phyloP scores from a whole-genome alignment of 1,139 yeast species.

The Kurtzmaniella quercitrusa region DNA sequence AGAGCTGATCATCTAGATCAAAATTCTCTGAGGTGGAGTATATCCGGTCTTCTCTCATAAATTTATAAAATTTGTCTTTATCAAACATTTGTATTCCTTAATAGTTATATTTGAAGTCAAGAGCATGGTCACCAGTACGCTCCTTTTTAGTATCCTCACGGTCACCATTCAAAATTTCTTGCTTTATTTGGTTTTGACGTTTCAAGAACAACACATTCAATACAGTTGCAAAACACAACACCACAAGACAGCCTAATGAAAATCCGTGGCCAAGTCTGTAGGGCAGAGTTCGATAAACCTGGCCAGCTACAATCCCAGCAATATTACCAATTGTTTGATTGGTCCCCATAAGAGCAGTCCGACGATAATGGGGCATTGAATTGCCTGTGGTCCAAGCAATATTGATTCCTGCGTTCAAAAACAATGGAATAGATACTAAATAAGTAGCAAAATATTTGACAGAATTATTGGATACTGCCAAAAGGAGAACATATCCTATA shows the following conservation, averaged over 20 bases:
- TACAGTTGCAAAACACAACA: conserved; percentile 15
- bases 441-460: conserved; percentile 48
- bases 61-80: too few relatives aligned
- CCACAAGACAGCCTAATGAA: conserved; percentile 28
- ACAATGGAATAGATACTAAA: conserved; percentile 35
- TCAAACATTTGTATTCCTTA: too few relatives aligned
- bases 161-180: conserved; percentile 14
- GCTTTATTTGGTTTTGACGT: conserved; percentile 7
- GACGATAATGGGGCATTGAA: conserved; percentile 40
- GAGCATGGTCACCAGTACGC: conserved; percentile 18
- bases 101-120: conserved; percentile 17
- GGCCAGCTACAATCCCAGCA: conserved; percentile 46
- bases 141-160: conserved; percentile 13
- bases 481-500: conserved; percentile 35
- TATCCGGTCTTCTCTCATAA: not conserved
- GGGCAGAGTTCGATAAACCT: conserved; percentile 34
- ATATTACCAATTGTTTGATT: conserved; percentile 42
- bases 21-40: too few relatives aligned
- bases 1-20: too few relatives aligned
- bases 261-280: conserved; percentile 33
- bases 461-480: conserved; percentile 21
- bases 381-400: conserved; percentile 45
- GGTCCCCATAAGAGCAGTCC: conserved; percentile 42
- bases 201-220: conserved; percentile 9
- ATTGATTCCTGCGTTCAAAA: conserved; percentile 38